A percentile compares a stretch with the other conserved stretches of the same genome.
These are phyloP conservation scores for Pyracantha coccinea DNA, from an alignment of 331 rosid genomes.

Conservation along the genomic window DNA sequence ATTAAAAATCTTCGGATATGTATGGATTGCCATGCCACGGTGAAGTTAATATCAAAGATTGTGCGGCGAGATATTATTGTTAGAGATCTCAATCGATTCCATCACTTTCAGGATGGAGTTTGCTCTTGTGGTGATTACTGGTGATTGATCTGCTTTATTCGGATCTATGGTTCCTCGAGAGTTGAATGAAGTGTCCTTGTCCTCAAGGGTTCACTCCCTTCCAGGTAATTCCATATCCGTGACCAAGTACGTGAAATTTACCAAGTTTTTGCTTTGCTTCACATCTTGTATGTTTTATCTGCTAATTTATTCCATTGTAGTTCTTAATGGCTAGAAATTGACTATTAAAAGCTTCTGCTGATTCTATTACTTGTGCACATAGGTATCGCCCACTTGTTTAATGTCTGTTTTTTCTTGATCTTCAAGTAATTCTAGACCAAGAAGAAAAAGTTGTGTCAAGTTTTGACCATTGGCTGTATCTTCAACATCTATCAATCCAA, in stretches of 20 bases:
- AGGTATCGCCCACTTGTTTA: neutral
- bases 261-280: neutral
- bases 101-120: constrained; percentile 36
- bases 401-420: neutral
- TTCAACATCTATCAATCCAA: neutral
- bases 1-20: constrained; percentile 46
- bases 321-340: neutral
- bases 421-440: neutral
- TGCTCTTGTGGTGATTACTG: constrained; percentile 51
- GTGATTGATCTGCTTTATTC: constrained; percentile 18
- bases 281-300: neutral
- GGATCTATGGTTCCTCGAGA: neutral
- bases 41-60: constrained; percentile 36
- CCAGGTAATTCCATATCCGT: constrained; percentile 26
- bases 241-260: neutral
- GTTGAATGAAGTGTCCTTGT: constrained; percentile 20
- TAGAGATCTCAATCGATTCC: constrained; percentile 45
- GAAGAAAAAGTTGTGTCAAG: neutral
- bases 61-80: constrained; percentile 33
- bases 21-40: constrained; percentile 42
- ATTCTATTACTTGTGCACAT: neutral
- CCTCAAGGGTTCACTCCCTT: constrained; percentile 26
- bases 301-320: neutral
- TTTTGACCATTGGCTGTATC: neutral
- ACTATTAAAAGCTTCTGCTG: neutral